Base-by-base conservation (phyloP, 352 stramenopile species). In the Globisporangium irregulare region DNA sequence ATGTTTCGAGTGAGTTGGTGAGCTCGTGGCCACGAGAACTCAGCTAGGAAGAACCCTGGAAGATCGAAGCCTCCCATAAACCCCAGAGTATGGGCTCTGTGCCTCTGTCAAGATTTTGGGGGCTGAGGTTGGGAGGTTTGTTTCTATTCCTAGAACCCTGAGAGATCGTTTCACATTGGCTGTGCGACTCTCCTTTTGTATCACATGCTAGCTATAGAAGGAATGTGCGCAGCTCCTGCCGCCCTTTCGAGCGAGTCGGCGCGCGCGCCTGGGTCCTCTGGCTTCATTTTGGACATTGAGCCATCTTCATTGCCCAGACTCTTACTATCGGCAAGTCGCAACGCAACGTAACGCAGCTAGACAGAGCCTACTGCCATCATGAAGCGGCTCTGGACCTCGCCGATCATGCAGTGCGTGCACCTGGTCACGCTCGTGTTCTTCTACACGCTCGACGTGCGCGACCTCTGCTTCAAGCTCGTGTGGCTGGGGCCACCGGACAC, bases 371-470 rank as follows among this genome's bases (percentile, higher is more conserved):
- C 20, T 10, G 10, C 8, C 57, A 27, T 3, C 29, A 67, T 67
- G 55, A 64, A 69, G 64, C 41, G 34, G 25, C 34, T 22, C 15
- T 62, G 66, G 38, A 56, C 22, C 6, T 62, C 59, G 27, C 58
- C 59, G 66, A 32, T 54, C 34, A 60, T 76, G 18, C 67, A 68
- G 34, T 53, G 55, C 43, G 43, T 79, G 8, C 60, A 77, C 25
- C 34, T 79, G n/a, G 10, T 53, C 14, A 38, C 50, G 48, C 63
- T 82, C 55, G 56, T 76, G 54, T 22, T 74, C 46, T 76, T 82
- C 64, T 73, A 74, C 58, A 38, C 62, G n/a, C 73, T 80, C 27
- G 73, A 82, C 25, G 12, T 82, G 9, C 68, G 62, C 41, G 76
- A 82, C 54, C 38, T 82, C 3, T 71, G 67, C 57, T 69, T 71